Evolutionary conservation across 208 protist genomes (phyloP).

Genomic region (Phytomonas francai): DNA sequence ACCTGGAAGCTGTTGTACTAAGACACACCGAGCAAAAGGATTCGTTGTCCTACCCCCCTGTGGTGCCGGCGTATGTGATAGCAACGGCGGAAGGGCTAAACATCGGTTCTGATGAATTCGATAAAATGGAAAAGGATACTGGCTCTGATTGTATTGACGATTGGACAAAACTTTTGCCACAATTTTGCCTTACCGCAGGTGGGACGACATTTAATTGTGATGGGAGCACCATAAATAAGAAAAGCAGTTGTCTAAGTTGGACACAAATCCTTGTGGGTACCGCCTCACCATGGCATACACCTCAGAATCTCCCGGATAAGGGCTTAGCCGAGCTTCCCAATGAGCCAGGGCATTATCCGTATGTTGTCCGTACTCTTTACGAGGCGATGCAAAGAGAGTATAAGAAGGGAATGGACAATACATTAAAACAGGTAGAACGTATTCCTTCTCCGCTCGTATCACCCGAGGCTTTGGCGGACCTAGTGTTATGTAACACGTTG

Average conservation of each 20-base stretch:
- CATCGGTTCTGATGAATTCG: background rate
- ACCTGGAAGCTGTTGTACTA: background rate
- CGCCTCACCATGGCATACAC: slow-evolving; percentile 56
- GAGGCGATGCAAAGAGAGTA: slow-evolving; percentile 21
- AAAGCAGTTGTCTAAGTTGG: slow-evolving; percentile 5
- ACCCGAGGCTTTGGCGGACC: slow-evolving; percentile 13
- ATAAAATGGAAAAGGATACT: slow-evolving; percentile 5
- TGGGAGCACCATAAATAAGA: background rate
- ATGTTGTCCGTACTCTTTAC: slow-evolving; percentile 39
- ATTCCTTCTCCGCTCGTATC: background rate
- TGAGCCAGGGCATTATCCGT: slow-evolving; percentile 65
- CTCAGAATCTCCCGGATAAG: slow-evolving; percentile 63
- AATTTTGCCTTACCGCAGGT: slow-evolving; percentile 7
- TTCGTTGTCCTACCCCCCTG: background rate
- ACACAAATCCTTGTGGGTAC: slow-evolving; percentile 65
- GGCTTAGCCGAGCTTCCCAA: slow-evolving; percentile 62
- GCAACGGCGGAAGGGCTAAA: slow-evolving; percentile 47
- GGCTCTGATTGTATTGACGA: background rate
- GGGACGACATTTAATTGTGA: background rate
- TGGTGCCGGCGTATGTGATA: slow-evolving; percentile 39
- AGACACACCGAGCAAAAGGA: background rate
- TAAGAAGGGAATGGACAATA: background rate
- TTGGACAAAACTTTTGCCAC: slow-evolving; percentile 10
- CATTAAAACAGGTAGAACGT: background rate
- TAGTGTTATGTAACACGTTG: slow-evolving; percentile 34